Percentiles rank a stretch among this genome's conserved stretches.
phyloP scores from a whole-genome alignment of 352 stramenopile species.

The Saprolegnia parasitica region DNA sequence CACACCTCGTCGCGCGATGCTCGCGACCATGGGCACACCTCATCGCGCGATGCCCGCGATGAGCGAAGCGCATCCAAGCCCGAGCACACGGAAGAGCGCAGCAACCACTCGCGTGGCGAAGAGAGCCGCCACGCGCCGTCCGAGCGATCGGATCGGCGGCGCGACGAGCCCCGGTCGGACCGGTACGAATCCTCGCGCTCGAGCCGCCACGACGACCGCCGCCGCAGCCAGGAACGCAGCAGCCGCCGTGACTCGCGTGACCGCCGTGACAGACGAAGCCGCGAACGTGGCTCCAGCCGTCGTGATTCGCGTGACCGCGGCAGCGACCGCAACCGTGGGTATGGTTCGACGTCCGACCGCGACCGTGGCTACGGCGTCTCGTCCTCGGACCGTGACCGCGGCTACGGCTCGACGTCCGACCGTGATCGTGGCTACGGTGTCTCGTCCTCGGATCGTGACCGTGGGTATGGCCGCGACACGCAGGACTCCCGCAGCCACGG shows the following conservation, averaged over 20 bases:
- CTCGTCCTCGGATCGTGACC: neutral
- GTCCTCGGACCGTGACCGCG: neutral
- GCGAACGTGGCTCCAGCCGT: neutral
- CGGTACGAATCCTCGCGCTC: neutral
- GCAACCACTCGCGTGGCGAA: neutral
- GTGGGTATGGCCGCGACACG: slow-evolving; percentile 10
- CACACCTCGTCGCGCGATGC: neutral
- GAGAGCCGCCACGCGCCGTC: neutral
- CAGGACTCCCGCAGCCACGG: neutral
- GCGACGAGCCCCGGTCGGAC: neutral
- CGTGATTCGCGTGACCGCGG: slow-evolving; percentile 9
- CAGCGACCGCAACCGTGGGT: slow-evolving; percentile 1
- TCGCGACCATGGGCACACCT: neutral
- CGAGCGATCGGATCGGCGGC: neutral
- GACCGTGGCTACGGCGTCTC: slow-evolving; percentile 10
- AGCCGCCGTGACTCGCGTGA: slow-evolving; percentile 11
- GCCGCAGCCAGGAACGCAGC: slow-evolving; percentile 3
- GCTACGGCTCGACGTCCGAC: neutral
- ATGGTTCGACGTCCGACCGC: neutral
- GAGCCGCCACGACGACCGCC: slow-evolving; percentile 3
- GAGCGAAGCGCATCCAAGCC: neutral
- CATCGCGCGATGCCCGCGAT: neutral
- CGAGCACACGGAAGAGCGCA: neutral
- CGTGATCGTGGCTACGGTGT: slow-evolving; percentile 1
- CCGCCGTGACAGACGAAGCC: slow-evolving; percentile 8